A percentile compares a stretch with the other conserved stretches of the same genome.
phyloP scores from a whole-genome alignment of 768 basidiomycete genomes.

The Suillus subalutaceus region DNA sequence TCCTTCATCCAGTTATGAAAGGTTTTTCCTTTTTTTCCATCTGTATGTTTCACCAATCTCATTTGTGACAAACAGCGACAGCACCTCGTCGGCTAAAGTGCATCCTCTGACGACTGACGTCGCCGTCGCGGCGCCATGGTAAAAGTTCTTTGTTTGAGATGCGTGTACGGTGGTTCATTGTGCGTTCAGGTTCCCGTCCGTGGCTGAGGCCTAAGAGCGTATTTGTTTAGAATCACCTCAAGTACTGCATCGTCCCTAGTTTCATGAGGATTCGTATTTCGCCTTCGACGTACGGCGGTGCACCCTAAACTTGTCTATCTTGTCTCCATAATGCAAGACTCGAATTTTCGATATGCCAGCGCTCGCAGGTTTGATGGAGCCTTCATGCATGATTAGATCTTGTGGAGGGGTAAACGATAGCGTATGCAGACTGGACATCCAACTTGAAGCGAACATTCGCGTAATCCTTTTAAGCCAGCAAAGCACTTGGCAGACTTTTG shows the following conservation, averaged over 20 bases:
- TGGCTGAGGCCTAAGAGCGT: background rate
- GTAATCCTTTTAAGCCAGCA: too few relatives aligned
- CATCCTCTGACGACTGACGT: background rate
- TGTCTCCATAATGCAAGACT: too few relatives aligned
- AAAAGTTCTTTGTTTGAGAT: background rate
- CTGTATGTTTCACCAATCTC: background rate
- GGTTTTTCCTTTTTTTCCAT: background rate
- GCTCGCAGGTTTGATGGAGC: too few relatives aligned
- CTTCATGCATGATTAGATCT: too few relatives aligned
- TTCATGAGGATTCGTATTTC: background rate
- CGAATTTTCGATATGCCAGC: too few relatives aligned
- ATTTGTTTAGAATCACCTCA: too few relatives aligned
- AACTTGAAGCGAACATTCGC: too few relatives aligned
- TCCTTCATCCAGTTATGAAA: background rate
- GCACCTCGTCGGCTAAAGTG: background rate
- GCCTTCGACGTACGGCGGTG: background rate
- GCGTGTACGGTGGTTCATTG: background rate
- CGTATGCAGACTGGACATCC: too few relatives aligned
- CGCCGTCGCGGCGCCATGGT: background rate
- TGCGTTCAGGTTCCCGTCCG: background rate
- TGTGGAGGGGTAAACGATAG: too few relatives aligned
- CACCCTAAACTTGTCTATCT: too few relatives aligned
- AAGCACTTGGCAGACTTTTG: too few relatives aligned
- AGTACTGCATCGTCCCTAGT: background rate
- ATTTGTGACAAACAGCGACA: background rate